Percentiles rank a stretch among this genome's conserved stretches.
These are phyloP conservation scores for Vitis hybrid DNA, from an alignment of 177 flowering plant genomes.

Conservation along the genomic window DNA sequence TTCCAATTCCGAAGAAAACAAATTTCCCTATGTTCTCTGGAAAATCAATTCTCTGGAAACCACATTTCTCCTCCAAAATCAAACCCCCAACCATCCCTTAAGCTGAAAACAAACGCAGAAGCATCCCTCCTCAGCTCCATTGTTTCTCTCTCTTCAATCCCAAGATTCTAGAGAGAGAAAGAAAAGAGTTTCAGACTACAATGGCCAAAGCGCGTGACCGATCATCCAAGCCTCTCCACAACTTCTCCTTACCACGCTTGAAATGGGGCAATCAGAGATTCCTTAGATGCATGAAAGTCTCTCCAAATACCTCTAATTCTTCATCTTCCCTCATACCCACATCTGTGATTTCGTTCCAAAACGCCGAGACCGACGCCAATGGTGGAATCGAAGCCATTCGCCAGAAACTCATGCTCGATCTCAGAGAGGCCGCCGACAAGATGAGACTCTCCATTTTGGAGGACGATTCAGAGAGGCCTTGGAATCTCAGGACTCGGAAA, in stretches of 20 bases:
- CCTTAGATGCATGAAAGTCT: conserved; percentile 22
- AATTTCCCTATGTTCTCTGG: no score
- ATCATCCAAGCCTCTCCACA: conserved; percentile 27
- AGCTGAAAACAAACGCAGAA: no score
- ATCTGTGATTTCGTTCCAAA: no score
- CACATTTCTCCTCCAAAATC: no score
- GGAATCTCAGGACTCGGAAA: conserved; percentile 25
- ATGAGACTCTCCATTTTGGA: conserved; percentile 46
- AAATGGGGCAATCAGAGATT: conserved; percentile 33
- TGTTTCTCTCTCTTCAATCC: not conserved
- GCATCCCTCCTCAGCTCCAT: no score
- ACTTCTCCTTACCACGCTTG: conserved; percentile 30
- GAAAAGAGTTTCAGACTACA: not conserved
- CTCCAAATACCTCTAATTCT: not conserved
- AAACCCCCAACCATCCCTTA: no score
- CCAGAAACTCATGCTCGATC: conserved; percentile 9
- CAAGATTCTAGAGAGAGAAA: not conserved
- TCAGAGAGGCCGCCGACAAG: conserved; percentile 7
- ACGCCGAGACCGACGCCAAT: not conserved
- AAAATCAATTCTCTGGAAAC: no score
- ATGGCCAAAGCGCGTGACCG: conserved; percentile 8
- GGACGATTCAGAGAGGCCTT: conserved; percentile 20
- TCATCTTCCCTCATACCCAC: not conserved
- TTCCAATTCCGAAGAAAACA: no score
- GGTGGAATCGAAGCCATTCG: conserved; percentile 21